Base-by-base conservation (phyloP, 306 rosid species). In the Notholithocarpus densiflorus region DNA sequence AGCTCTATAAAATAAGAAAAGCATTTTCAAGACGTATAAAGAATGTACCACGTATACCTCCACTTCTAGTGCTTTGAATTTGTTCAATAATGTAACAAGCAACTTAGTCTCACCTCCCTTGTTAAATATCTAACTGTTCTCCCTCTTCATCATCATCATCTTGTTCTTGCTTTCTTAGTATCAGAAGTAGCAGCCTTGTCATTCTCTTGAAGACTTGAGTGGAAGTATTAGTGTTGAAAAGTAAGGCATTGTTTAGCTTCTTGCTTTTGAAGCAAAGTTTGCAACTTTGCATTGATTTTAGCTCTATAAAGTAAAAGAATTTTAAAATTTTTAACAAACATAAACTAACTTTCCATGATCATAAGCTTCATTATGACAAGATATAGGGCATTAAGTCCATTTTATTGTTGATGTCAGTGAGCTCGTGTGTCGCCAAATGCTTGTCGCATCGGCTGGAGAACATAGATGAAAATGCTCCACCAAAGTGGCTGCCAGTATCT, bases 391-490 rank as follows among this genome's bases (percentile, higher is more conserved):
- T 34, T 75, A 34, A 86, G 34, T 68, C 4, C 64, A 52, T 40
- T 24, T 68, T 24, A 79, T 55, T 75, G 32, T 43, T 75, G 14
- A 75, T 86, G 71, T 27, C 82, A 91, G 97, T 91, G 97, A 91
- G 88, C 75, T 83, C 90, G 26, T 84, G 82, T 61, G 77, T 72
- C 43, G 23, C 92, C 74, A 91, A 86, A 73, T 82, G 92, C 87
- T 78, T 90, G n/a, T 82, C 81, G 76, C 80, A 75, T 66, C 83
- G 78, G 84, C 85, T 91, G 71, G 90, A 90, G 82, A 93, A 89
- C 84, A 92, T 92, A 78, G 98, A 92, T 52, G 98, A 95, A 85
- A 89, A 89, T 75, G 81, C 83, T 72, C 81, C 92, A 52, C 79
- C 84, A 11, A 84, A n/a, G 66, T 83, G 88, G 86, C 48, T 75